These are phyloP conservation scores for Glomus cerebriforme DNA, from an alignment of 192 early-diverging fungal species.

Conservation along the genomic window DNA sequence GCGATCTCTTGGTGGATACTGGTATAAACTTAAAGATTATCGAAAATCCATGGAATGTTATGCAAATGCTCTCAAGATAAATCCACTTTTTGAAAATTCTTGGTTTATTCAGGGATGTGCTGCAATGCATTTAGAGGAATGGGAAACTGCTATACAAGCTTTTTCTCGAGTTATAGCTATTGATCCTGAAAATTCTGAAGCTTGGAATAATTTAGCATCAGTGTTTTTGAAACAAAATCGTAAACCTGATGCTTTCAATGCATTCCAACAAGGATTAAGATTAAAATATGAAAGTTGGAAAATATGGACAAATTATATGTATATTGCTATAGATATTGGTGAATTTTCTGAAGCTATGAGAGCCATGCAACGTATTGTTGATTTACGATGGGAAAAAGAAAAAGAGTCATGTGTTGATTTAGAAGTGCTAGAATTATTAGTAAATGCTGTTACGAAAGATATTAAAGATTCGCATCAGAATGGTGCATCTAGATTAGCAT, in stretches of 20 bases:
- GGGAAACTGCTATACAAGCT: constrained; percentile 70
- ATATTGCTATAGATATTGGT: constrained; percentile 72
- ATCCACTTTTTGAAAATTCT: constrained; percentile 92
- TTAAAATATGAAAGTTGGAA: constrained; percentile 80
- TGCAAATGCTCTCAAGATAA: constrained; percentile 81
- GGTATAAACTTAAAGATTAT: constrained; percentile 71
- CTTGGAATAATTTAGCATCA: constrained; percentile 95
- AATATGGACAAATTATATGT: constrained; percentile 95
- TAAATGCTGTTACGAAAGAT: constrained; percentile 62
- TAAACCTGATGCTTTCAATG: constrained; percentile 78
- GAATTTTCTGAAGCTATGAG: constrained; percentile 83
- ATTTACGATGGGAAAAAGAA: constrained; percentile 70
- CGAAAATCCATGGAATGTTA: constrained; percentile 71
- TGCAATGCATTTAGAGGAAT: constrained; percentile 77
- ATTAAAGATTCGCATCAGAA: constrained; percentile 57
- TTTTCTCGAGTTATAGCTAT: constrained; percentile 76
- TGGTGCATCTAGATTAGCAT: constrained; percentile 50
- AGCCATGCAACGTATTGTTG: constrained; percentile 80
- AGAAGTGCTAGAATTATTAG: constrained; percentile 74
- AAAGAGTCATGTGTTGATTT: constrained; percentile 77
- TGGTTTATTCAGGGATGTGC: constrained; percentile 98
- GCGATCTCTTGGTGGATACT: constrained; percentile 86
- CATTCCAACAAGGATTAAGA: constrained; percentile 80
- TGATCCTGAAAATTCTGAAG: constrained; percentile 85
- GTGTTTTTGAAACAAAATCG: constrained; percentile 72